phyloP scores from a whole-genome alignment of 768 basidiomycete genomes.

The Boletus eberwhitei region DNA sequence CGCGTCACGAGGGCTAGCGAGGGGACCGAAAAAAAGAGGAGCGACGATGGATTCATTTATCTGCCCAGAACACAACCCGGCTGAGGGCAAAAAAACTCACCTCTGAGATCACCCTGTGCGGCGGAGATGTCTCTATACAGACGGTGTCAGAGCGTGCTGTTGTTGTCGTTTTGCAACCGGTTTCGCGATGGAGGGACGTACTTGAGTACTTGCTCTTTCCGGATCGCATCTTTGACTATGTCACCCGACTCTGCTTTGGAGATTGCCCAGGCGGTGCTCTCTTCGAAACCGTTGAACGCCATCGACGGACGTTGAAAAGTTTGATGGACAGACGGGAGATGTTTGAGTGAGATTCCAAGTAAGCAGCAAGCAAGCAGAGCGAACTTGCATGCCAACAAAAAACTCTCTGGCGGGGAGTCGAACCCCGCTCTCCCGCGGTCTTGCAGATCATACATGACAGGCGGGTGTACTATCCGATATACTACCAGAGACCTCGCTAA shows the following conservation, averaged over 20 bases:
- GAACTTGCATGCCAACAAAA: constrained; percentile 1
- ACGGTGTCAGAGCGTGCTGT: background rate
- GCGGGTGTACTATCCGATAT: constrained; percentile 53
- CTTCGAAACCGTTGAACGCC: constrained; percentile 44
- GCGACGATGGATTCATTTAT: background rate
- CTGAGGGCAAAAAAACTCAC: constrained; percentile 37
- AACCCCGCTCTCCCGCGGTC: constrained; percentile 43
- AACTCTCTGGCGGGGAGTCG: constrained; percentile 46
- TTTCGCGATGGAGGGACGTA: constrained; percentile 33
- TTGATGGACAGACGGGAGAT: background rate
- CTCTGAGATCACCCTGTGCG: constrained; percentile 72
- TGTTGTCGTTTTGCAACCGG: background rate
- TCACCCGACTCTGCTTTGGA: constrained; percentile 48
- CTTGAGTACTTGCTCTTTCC: constrained; percentile 78
- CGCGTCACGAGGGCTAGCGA: constrained; percentile 60
- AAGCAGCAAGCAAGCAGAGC: background rate
- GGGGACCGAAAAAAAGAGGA: background rate
- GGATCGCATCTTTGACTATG: constrained; percentile 70
- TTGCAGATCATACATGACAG: constrained; percentile 31
- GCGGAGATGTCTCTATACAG: constrained; percentile 70
- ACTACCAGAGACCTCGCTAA: constrained; percentile 37
- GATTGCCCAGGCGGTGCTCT: constrained; percentile 49
- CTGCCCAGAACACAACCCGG: background rate
- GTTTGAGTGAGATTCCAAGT: background rate
- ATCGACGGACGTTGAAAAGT: constrained; percentile 25